phyloP scores from a whole-genome alignment of 495 filamentous ascomycete genomes.

The Neurospora cerealis region DNA sequence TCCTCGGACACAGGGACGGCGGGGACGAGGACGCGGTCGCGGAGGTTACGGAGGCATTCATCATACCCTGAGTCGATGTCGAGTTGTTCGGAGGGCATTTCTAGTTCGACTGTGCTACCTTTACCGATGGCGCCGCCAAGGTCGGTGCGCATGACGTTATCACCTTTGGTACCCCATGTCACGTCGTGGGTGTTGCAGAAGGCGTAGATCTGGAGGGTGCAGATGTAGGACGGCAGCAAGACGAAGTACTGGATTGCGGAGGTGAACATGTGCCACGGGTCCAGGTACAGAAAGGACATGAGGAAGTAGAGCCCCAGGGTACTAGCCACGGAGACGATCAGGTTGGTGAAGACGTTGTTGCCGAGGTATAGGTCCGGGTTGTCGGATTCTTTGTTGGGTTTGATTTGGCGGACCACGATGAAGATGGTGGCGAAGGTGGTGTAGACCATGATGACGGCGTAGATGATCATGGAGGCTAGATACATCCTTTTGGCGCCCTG shows the following conservation, averaged over 20 bases:
- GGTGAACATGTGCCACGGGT: constrained; percentile 99
- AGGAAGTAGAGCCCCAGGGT: constrained; percentile 94
- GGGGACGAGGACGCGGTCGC: constrained; percentile 82
- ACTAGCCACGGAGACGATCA: constrained; percentile 79
- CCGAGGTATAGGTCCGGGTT: constrained; percentile 48
- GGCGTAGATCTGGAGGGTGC: constrained; percentile 94
- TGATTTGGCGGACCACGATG: constrained; percentile 71
- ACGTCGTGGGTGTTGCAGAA: constrained; percentile 99
- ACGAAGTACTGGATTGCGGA: constrained; percentile 87
- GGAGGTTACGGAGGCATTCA: constrained; percentile 89
- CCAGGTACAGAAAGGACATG: constrained; percentile 90
- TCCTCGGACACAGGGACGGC: constrained; percentile 50
- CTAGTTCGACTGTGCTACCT: constrained; percentile 74
- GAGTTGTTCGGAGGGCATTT: constrained; percentile 96
- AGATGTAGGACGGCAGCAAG: constrained; percentile 87
- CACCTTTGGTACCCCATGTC: constrained; percentile 97
- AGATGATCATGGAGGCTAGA: constrained; percentile 73
- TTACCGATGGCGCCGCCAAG: constrained; percentile 72
- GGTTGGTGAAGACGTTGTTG: constrained; percentile 85
- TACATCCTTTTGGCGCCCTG: constrained; percentile 95
- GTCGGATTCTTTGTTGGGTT: constrained; percentile 33
- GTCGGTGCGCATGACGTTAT: constrained; percentile 88
- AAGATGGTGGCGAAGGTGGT: constrained; percentile 81
- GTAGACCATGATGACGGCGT: constrained; percentile 91
- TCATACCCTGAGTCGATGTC: constrained; percentile 98